phyloP scores from a whole-genome alignment of 2,329 filamentous ascomycete species.

The Tolypocladium album region DNA sequence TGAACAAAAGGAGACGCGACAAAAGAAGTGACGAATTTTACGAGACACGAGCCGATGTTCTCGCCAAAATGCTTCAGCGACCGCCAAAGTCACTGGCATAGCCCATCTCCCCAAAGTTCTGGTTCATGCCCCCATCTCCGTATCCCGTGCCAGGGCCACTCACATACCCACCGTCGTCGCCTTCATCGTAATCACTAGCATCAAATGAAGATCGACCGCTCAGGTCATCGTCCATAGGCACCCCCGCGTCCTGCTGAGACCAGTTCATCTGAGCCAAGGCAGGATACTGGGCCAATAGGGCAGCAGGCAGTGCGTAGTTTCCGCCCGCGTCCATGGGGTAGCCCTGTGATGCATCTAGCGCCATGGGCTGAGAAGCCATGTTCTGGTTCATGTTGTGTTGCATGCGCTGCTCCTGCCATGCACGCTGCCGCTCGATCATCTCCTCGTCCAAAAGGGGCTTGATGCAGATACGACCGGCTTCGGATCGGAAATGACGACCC shows the following conservation, averaged over 20 bases:
- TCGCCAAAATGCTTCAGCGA: slow-evolving; percentile 15
- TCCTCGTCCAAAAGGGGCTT: slow-evolving; percentile 96
- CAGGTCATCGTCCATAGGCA: slow-evolving; percentile 65
- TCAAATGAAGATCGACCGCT: slow-evolving; percentile 75
- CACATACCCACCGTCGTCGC: slow-evolving; percentile 59
- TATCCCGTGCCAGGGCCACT: slow-evolving; percentile 51
- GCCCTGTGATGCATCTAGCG: slow-evolving; percentile 48
- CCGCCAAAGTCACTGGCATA: slow-evolving; percentile 42
- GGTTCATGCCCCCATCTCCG: slow-evolving; percentile 43
- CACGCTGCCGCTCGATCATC: slow-evolving; percentile 67
- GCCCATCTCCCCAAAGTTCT: slow-evolving; percentile 42
- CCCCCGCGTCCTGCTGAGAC: slow-evolving; percentile 53
- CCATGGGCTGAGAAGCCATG: slow-evolving; percentile 45
- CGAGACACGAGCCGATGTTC: neutral
- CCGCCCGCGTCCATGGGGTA: slow-evolving; percentile 46
- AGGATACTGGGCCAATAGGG: slow-evolving; percentile 83
- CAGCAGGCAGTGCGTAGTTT: slow-evolving; percentile 68
- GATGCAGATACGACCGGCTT: slow-evolving; percentile 92
- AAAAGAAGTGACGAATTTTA: neutral
- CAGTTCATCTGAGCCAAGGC: slow-evolving; percentile 86
- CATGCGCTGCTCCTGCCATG: slow-evolving; percentile 63
- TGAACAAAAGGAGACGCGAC: neutral
- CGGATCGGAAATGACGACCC: slow-evolving; percentile 87
- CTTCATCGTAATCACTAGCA: slow-evolving; percentile 66
- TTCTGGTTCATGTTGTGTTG: slow-evolving; percentile 52